phyloP scores from a whole-genome alignment of 2,329 filamentous ascomycete genomes.

The Trichoderma citrinoviride region DNA sequence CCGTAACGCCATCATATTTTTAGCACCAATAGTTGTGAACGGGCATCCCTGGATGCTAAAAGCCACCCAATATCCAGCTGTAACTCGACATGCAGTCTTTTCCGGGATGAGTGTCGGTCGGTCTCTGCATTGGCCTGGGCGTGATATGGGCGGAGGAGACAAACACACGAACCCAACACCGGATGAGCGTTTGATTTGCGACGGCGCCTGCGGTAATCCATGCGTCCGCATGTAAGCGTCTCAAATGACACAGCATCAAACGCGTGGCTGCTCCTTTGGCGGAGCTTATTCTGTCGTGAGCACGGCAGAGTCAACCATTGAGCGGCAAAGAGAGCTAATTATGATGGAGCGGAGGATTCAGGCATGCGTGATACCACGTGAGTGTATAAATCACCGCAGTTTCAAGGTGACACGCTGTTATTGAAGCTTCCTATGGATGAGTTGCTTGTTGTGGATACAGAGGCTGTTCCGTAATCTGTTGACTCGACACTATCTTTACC shows the following conservation, averaged over 20 bases:
- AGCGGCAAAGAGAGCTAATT: not conserved
- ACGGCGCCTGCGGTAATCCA: not conserved
- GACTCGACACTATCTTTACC: too few species aligned
- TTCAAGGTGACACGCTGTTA: not conserved
- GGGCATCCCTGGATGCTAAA: not conserved
- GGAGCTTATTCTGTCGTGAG: constrained; percentile 1
- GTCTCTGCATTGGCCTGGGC: not conserved
- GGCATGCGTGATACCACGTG: not conserved
- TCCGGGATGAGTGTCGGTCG: not conserved
- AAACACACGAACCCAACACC: not conserved
- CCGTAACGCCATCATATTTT: not conserved
- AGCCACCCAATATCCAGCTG: not conserved
- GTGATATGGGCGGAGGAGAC: not conserved
- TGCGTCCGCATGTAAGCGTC: not conserved
- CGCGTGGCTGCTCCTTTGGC: not conserved
- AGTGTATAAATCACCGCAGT: not conserved
- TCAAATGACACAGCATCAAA: not conserved
- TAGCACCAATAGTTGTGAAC: not conserved
- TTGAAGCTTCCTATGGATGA: too few species aligned
- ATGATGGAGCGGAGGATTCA: not conserved
- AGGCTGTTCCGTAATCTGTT: too few species aligned
- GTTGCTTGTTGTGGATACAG: not conserved
- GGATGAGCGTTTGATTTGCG: not conserved
- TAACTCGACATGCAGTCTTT: not conserved
- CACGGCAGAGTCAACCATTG: not conserved